Evolutionary conservation across 805 yeast genomes (phyloP), one percentile per base, ranked within the genome.

Genomic region (Torulaspora franciscae): DNA sequence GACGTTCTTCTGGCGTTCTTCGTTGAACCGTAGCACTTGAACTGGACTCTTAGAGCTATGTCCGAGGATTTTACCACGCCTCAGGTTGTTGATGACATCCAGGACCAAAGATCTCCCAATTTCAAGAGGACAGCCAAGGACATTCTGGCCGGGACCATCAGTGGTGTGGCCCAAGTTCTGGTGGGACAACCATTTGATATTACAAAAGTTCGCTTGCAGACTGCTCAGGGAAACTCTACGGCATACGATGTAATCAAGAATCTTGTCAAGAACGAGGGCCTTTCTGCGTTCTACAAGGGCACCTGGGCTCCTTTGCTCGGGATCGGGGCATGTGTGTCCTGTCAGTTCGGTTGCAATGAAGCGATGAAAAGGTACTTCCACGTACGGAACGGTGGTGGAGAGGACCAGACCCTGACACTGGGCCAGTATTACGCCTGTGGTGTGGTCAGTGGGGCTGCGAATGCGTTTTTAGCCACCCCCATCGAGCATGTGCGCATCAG

Each of bases 181-280:
- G 85, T 84, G 6, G 99, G 98, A 22, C 98, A 93, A 67, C 97
- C 98, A 9, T 90, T 90, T 59, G 98, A 89, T 64, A 86, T 96
- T 8, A 86, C 93, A 30, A 91, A 91, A 67, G 98, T 93, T 17
- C 75, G 98, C 44, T 73, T 91, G 41, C 98, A 93, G 60, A 82
- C 95, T 3, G 88, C 93, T 2, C 79, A 79, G 40, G 89, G 93
- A 1, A 81, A 87, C 2, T 81, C 81, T 30, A 55, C 59, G 4
- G 83, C 96, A 0, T 57, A 78, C 44, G 95, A 88, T 54, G 97
- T 89, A 7, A 81, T 89, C 17, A 77, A 74, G 61, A 75, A 80
- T 55, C 72, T 93, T 47, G 35, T 91, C 36, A 70, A 74, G 40
- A 81, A 85, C 47, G 99, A 93, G 66, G 99, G 99, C 3, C 76